A percentile compares a stretch with the other conserved stretches of the same genome.
Conservation (phyloP, 306 rosid species). For the Carpinus viminea region DNA sequence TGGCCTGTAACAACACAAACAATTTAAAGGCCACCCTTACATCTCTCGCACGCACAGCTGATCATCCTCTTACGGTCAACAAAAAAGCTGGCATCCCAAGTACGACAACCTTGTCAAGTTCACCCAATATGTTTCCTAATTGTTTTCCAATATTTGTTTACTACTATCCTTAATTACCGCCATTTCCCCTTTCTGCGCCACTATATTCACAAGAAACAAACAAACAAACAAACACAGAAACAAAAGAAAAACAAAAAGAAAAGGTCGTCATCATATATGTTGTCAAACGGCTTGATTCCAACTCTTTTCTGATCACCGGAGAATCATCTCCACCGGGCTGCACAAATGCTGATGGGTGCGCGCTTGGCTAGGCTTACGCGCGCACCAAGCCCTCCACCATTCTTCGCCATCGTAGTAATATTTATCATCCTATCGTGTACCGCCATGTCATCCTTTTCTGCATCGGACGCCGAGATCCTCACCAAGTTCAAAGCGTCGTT, state of each 20-base stretch:
- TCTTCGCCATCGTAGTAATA: not conserved
- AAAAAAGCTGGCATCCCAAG: conserved; percentile 11
- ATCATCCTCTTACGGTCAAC: conserved; percentile 21
- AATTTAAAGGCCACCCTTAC: conserved; percentile 60
- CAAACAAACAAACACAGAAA: no score
- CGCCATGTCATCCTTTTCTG: not conserved
- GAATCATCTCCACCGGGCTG: not conserved
- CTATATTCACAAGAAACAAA: not conserved
- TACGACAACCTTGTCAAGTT: conserved; percentile 15
- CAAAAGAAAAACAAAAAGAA: not conserved
- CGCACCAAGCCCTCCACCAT: conserved; percentile 53
- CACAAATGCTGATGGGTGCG: conserved; percentile 67
- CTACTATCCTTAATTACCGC: not conserved
- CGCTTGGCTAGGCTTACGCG: conserved; percentile 68
- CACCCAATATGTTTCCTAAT: conserved; percentile 5
- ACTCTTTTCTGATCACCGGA: not conserved
- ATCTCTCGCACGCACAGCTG: conserved; percentile 49
- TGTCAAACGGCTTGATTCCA: conserved; percentile 12
- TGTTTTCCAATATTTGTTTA: conserved; percentile 7
- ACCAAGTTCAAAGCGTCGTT: conserved; percentile 54
- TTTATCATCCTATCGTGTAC: conserved; percentile 24
- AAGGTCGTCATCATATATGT: conserved; percentile 20
- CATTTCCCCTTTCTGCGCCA: not conserved
- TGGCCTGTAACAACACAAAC: not conserved
- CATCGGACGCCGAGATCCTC: conserved; percentile 48